Evolutionary conservation across 2,329 filamentous ascomycete species (phyloP).

Genomic region (Apiospora hydei): DNA sequence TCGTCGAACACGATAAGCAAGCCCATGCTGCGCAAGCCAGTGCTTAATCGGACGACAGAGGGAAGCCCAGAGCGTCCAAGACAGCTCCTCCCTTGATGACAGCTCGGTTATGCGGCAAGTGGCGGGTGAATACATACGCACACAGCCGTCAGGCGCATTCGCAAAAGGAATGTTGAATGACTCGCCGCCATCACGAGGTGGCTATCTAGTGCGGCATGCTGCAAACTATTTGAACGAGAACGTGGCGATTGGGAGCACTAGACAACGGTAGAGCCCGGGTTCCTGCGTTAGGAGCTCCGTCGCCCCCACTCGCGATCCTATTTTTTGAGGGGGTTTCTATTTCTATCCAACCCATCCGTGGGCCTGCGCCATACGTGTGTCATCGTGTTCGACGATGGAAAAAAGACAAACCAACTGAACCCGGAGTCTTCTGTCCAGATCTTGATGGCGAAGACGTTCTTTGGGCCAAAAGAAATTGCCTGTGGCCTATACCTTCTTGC

Average conservation of each 20-base stretch:
- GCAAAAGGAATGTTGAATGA: not conserved
- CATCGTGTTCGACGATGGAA: not conserved
- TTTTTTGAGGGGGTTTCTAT: not conserved
- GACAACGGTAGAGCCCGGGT: conserved; percentile 8
- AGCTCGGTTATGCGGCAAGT: no score
- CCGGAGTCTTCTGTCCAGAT: not conserved
- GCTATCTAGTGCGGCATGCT: not conserved
- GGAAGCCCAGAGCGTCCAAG: not conserved
- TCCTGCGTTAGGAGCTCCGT: conserved; percentile 19
- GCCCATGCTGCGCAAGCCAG: not conserved
- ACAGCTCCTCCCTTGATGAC: not conserved
- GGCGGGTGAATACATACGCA: not conserved
- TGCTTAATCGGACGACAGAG: conserved; percentile 6
- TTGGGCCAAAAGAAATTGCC: not conserved
- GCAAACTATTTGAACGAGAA: conserved; percentile 2
- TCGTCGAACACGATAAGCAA: conserved; percentile 9
- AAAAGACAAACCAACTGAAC: not conserved
- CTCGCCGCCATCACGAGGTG: conserved; percentile 9
- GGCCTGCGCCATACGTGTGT: conserved; percentile 8
- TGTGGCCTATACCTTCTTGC: not conserved
- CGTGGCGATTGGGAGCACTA: conserved; percentile 1
- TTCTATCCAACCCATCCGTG: not conserved
- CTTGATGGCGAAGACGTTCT: not conserved
- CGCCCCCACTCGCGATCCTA: conserved; percentile 16
- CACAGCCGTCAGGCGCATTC: not conserved